phyloP scores from a whole-genome alignment of 2,329 filamentous ascomycete genomes.

The Cordyceps javanica region DNA sequence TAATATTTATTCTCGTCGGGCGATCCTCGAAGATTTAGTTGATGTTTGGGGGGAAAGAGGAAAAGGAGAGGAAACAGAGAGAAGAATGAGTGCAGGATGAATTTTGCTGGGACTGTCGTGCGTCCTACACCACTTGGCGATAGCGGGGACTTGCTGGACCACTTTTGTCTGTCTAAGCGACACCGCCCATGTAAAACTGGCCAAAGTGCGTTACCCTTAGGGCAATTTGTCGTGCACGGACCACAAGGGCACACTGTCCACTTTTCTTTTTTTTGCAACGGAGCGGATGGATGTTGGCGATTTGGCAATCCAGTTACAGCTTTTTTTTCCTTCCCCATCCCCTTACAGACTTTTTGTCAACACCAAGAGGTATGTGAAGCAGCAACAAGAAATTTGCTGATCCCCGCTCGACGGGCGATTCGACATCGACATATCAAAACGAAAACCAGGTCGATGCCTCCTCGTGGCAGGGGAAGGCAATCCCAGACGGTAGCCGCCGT shows the following conservation, averaged over 20 bases:
- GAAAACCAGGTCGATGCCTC: conserved; percentile 34
- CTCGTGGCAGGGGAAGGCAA: conserved; percentile 57
- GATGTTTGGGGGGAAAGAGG: conserved; percentile 25
- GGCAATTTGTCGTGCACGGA: conserved; percentile 38
- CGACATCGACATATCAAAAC: conserved; percentile 17
- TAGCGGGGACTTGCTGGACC: conserved; percentile 1
- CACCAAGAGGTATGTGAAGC: conserved; percentile 40
- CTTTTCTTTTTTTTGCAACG: conserved; percentile 14
- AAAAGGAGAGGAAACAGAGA: conserved; percentile 17
- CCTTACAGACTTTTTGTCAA: conserved; percentile 13
- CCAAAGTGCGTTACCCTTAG: conserved; percentile 26
- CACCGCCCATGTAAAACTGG: neutral
- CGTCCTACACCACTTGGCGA: conserved; percentile 8
- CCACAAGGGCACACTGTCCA: conserved; percentile 34
- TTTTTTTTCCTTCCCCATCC: conserved; percentile 8
- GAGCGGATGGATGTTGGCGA: neutral
- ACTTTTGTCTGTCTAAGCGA: conserved; percentile 9
- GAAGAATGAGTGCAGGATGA: conserved; percentile 18
- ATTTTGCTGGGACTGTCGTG: conserved; percentile 20
- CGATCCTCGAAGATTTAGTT: conserved; percentile 61
- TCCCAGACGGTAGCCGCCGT: conserved; percentile 32
- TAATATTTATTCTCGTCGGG: conserved; percentile 47
- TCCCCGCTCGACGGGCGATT: conserved; percentile 23
- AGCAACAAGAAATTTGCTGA: conserved; percentile 10
- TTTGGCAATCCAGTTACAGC: conserved; percentile 1